Conservation (phyloP, 371 early-diverging fungal species). For the Rhizopus arrhizus region DNA sequence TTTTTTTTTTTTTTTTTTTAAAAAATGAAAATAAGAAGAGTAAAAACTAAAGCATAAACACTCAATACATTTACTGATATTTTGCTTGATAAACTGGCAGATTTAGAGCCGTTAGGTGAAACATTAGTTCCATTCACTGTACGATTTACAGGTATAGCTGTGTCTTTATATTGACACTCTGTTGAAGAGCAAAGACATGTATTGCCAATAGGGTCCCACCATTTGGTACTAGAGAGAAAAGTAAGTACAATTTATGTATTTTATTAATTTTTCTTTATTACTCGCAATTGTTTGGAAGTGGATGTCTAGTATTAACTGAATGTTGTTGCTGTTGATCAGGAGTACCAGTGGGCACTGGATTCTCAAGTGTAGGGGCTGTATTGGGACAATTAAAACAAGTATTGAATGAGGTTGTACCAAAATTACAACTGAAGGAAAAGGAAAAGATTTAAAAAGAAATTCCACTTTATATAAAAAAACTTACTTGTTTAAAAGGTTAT, state of each 20-base stretch:
- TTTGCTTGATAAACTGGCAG: constrained; percentile 4
- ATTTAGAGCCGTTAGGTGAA: constrained; percentile 15
- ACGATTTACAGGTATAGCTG: constrained; percentile 35
- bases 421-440: constrained; percentile 48
- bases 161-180: constrained; percentile 54
- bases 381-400: constrained; percentile 74
- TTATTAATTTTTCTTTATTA: constrained; percentile 18
- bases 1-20: no score
- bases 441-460: not conserved
- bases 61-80: not conserved
- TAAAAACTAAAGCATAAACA: no score
- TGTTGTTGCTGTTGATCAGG: constrained; percentile 49
- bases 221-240: constrained; percentile 45
- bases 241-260: not conserved
- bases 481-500: constrained; percentile 43
- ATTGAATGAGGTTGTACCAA: constrained; percentile 56
- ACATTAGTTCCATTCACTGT: constrained; percentile 11
- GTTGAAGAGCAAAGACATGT: constrained; percentile 52
- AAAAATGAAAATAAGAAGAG: no score
- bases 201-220: constrained; percentile 71
- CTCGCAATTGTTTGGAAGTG: constrained; percentile 68
- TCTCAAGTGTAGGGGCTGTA: constrained; percentile 49
- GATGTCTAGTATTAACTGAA: constrained; percentile 45
- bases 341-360: constrained; percentile 53
- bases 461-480: not conserved